phyloP scores from a whole-genome alignment of 345 rosid genomes.

The Salix dunnii region DNA sequence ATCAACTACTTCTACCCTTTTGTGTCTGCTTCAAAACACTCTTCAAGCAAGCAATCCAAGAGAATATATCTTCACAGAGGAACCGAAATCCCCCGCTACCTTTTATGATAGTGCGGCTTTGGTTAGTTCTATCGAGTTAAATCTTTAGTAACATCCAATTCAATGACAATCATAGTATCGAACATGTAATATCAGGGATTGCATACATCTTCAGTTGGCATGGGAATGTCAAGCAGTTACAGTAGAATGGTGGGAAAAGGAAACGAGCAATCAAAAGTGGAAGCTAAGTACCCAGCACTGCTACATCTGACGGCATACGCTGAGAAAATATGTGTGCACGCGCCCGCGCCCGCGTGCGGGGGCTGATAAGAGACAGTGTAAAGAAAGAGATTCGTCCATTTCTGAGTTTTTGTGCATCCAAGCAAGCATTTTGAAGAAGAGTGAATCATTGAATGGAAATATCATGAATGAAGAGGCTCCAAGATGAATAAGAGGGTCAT shows the following conservation, averaged over 20 bases:
- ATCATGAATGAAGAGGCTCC: slow-evolving; percentile 43
- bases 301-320: slow-evolving; percentile 65
- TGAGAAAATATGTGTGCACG: slow-evolving; percentile 68
- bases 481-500: slow-evolving; percentile 44
- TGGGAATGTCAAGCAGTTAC: slow-evolving; percentile 54
- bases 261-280: slow-evolving; percentile 45
- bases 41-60: slow-evolving; percentile 52
- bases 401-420: slow-evolving; percentile 59
- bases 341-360: no score
- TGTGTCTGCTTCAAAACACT: slow-evolving; percentile 56
- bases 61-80: slow-evolving; percentile 36
- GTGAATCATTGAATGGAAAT: background rate
- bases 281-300: slow-evolving; percentile 70
- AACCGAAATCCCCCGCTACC: slow-evolving; percentile 36
- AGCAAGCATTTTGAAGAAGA: slow-evolving; percentile 25
- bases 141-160: background rate
- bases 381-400: slow-evolving; percentile 64
- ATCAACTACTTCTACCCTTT: slow-evolving; percentile 56
- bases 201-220: slow-evolving; percentile 38
- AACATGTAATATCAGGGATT: slow-evolving; percentile 36
- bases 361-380: slow-evolving; percentile 56
- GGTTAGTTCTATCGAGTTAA: slow-evolving; percentile 34
- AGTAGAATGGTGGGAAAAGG: slow-evolving; percentile 53
- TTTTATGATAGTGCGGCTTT: slow-evolving; percentile 48
- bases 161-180: slow-evolving; percentile 3